Evolutionary conservation across 208 protist species (phyloP).

Genomic region (Leishmania gerbilli): DNA sequence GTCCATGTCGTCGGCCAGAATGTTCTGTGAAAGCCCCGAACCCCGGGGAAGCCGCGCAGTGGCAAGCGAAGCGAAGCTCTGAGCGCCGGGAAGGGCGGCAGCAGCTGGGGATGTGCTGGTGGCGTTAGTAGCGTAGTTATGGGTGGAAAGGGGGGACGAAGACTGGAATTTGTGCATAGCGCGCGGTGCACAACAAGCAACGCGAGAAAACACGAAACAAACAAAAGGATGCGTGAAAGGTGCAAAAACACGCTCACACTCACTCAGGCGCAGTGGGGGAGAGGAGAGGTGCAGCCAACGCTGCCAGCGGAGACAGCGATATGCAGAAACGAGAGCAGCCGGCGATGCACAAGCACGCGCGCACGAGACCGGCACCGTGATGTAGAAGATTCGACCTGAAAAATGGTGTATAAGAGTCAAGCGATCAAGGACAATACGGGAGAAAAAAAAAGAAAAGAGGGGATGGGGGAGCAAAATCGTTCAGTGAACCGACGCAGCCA

Average conservation of each 20-base stretch:
- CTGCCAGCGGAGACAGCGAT: neutral
- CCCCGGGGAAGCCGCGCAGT: neutral
- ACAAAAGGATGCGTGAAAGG: slow-evolving; percentile 6
- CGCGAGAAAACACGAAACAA: slow-evolving; percentile 1
- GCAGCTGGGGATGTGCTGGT: neutral
- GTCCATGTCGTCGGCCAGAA: neutral
- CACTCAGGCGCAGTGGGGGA: neutral
- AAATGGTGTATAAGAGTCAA: neutral
- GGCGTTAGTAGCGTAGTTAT: neutral
- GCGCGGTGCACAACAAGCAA: neutral
- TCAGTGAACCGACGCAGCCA: neutral
- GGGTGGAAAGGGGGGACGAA: neutral
- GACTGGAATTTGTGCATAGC: neutral
- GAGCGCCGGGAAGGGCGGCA: neutral
- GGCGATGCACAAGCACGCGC: neutral
- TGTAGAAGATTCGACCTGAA: neutral
- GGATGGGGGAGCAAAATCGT: neutral
- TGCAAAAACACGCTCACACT: neutral
- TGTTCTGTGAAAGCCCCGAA: neutral
- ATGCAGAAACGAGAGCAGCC: neutral
- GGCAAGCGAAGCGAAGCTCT: neutral
- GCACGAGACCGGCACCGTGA: neutral
- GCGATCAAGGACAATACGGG: neutral
- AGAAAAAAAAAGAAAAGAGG: neutral
- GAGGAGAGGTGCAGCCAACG: neutral